These are phyloP conservation scores for Mucor plumbeus DNA, from an alignment of 371 early-diverging fungal genomes.

Conservation along the genomic window DNA sequence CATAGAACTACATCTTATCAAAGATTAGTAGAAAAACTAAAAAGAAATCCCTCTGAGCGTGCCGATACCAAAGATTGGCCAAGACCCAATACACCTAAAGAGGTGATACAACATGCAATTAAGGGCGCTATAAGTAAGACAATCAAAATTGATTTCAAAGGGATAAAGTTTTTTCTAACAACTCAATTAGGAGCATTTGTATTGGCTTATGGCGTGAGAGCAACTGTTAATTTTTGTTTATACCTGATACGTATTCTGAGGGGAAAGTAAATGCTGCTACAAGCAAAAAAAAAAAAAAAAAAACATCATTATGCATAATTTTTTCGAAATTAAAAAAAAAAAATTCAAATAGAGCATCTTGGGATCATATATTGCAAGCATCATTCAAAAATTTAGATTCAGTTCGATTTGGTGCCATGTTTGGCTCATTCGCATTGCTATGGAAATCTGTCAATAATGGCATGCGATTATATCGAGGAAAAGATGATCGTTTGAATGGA, in stretches of 20 bases:
- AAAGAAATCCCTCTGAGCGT: slow-evolving; percentile 42
- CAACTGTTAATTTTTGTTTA: slow-evolving; percentile 55
- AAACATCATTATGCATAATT: not conserved
- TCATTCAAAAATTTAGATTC: slow-evolving; percentile 59
- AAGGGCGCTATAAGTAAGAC: slow-evolving; percentile 53
- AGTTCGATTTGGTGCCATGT: slow-evolving; percentile 72
- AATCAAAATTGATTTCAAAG: not conserved
- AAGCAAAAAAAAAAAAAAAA: not conserved
- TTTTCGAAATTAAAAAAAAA: no score
- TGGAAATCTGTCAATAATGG: slow-evolving; percentile 79
- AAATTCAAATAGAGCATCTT: slow-evolving; percentile 44
- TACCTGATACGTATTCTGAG: slow-evolving; percentile 50
- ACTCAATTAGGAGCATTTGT: slow-evolving; percentile 48
- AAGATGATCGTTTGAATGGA: slow-evolving; percentile 67
- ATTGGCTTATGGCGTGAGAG: slow-evolving; percentile 55
- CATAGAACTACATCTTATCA: slow-evolving; percentile 46
- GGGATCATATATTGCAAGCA: slow-evolving; percentile 43
- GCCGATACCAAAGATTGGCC: slow-evolving; percentile 45
- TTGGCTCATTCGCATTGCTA: slow-evolving; percentile 75
- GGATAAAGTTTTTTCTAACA: not conserved
- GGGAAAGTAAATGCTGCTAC: slow-evolving; percentile 40
- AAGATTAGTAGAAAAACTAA: slow-evolving; percentile 43
- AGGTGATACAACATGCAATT: slow-evolving; percentile 49
- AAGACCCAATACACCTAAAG: slow-evolving; percentile 38
- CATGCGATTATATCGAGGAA: slow-evolving; percentile 59